These are phyloP conservation scores for Lactifluus hygrophoroides DNA, from an alignment of 768 basidiomycete species.

Conservation along the genomic window DNA sequence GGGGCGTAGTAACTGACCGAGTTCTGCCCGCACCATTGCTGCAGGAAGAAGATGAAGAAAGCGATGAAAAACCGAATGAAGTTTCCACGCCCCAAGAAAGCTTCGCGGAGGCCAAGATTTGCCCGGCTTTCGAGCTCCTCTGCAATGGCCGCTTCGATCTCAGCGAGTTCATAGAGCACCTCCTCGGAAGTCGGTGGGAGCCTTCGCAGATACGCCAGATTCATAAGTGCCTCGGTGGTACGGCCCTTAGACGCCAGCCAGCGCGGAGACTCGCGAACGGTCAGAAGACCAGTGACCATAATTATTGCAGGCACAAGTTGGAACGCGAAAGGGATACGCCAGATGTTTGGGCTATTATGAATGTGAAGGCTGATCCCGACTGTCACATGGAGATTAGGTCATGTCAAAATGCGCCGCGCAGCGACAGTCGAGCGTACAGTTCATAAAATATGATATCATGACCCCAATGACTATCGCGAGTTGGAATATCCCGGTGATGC, in stretches of 20 bases:
- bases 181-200: constrained; percentile 33
- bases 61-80: constrained; percentile 79
- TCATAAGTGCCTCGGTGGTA: constrained; percentile 42
- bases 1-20: constrained; percentile 70
- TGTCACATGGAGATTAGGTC: too few species aligned
- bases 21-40: constrained; percentile 83
- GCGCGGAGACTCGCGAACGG: constrained; percentile 68
- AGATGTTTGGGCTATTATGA: constrained; percentile 38
- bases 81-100: constrained; percentile 77
- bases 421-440: constrained; percentile 40
- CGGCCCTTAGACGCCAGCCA: constrained; percentile 66
- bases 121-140: constrained; percentile 60
- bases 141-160: constrained; percentile 71
- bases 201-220: constrained; percentile 57
- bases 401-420: not conserved
- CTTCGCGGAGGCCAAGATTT: constrained; percentile 60
- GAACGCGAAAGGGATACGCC: constrained; percentile 67
- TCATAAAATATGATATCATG: constrained; percentile 79
- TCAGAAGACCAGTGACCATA: constrained; percentile 56
- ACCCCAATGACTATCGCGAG: constrained; percentile 81
- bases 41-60: constrained; percentile 66
- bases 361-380: constrained; percentile 55
- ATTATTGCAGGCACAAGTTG: constrained; percentile 74
- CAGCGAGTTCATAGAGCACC: constrained; percentile 56
- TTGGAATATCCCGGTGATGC: constrained; percentile 81